A percentile compares a stretch with the other conserved stretches of the same genome.
These are phyloP conservation scores for Saprolegnia parasitica DNA, from an alignment of 352 stramenopile species.

Conservation along the genomic window DNA sequence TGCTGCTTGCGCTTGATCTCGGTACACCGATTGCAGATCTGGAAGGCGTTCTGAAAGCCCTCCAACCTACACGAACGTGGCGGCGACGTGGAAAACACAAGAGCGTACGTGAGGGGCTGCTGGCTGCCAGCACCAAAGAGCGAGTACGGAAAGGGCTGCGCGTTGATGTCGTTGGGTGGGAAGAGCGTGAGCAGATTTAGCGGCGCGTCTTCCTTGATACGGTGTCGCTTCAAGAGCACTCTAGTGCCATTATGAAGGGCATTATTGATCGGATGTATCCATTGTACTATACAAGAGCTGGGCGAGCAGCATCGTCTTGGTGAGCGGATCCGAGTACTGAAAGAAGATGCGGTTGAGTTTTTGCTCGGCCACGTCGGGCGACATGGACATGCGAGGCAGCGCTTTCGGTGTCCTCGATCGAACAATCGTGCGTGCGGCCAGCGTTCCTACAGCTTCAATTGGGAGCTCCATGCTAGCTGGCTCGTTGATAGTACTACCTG, in stretches of 20 bases:
- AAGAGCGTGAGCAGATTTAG: slow-evolving; percentile 36
- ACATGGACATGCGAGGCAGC: slow-evolving; percentile 39
- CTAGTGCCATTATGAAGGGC: slow-evolving; percentile 44
- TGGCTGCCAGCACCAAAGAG: slow-evolving; percentile 24
- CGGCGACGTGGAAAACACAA: slow-evolving; percentile 29
- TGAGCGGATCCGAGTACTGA: slow-evolving; percentile 61
- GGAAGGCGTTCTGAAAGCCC: slow-evolving; percentile 78
- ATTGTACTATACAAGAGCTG: slow-evolving; percentile 25
- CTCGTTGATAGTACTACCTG: slow-evolving; percentile 39
- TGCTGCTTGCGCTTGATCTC: slow-evolving; percentile 65
- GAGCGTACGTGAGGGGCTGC: slow-evolving; percentile 15
- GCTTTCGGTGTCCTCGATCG: slow-evolving; percentile 30
- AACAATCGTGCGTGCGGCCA: slow-evolving; percentile 45
- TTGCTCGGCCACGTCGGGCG: slow-evolving; percentile 73
- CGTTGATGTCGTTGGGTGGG: slow-evolving; percentile 23
- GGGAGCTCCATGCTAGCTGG: slow-evolving; percentile 43
- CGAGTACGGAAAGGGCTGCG: slow-evolving; percentile 14
- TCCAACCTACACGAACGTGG: slow-evolving; percentile 37
- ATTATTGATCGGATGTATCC: not conserved
- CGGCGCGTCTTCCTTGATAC: slow-evolving; percentile 43
- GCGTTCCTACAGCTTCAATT: slow-evolving; percentile 32
- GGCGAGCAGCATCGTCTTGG: slow-evolving; percentile 45
- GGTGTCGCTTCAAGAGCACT: slow-evolving; percentile 47
- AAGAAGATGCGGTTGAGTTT: slow-evolving; percentile 86
- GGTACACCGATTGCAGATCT: slow-evolving; percentile 83